A percentile compares a stretch with the other conserved stretches of the same genome.
Conservation (phyloP, 2,329 filamentous ascomycete species). For the Fusarium palustre region DNA sequence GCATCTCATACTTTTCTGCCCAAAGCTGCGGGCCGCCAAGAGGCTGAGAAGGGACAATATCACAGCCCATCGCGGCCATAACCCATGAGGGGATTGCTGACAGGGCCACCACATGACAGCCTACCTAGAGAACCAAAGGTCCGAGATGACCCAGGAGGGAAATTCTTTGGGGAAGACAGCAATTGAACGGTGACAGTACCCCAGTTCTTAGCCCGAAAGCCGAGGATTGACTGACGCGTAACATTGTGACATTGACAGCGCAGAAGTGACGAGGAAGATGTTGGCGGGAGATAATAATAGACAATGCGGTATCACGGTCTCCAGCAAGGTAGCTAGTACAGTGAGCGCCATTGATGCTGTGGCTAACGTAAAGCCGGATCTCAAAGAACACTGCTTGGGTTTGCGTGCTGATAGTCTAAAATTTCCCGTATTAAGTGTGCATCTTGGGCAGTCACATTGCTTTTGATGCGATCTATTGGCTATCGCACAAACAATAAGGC, state of each 20-base stretch:
- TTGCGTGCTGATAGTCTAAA: constrained; percentile 13
- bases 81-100: constrained; percentile 31
- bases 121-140: constrained; percentile 25
- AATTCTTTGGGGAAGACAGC: constrained; percentile 13
- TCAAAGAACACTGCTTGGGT: constrained; percentile 6
- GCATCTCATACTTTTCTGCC: constrained; percentile 13
- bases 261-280: neutral
- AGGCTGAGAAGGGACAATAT: constrained; percentile 34
- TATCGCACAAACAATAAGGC: neutral
- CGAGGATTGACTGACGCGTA: constrained; percentile 25
- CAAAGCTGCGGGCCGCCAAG: constrained; percentile 25
- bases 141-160: constrained; percentile 22
- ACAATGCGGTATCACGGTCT: constrained; percentile 1
- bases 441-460: constrained; percentile 15
- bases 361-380: constrained; percentile 18
- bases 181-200: constrained; percentile 22
- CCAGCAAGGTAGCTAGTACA: neutral
- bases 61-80: constrained; percentile 22
- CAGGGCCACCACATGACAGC: constrained; percentile 11
- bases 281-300: constrained; percentile 25
- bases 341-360: constrained; percentile 36
- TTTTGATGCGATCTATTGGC: constrained; percentile 8
- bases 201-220: constrained; percentile 28
- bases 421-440: constrained; percentile 20
- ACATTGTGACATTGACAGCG: constrained; percentile 31